These are phyloP conservation scores for Cenchrus purpureus DNA, from an alignment of 176 grass and related monocot genomes.

Conservation along the genomic window DNA sequence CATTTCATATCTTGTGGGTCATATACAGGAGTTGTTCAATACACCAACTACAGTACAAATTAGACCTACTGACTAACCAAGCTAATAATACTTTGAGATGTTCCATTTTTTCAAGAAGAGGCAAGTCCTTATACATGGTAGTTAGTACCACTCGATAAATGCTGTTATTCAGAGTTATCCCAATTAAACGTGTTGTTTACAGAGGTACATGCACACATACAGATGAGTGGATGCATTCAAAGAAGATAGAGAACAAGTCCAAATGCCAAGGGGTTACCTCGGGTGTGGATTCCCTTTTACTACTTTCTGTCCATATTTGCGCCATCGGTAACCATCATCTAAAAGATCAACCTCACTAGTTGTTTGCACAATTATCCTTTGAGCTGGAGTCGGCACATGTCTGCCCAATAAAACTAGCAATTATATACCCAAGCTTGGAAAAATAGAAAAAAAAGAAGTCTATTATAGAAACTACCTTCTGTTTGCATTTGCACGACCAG, in stretches of 20 bases:
- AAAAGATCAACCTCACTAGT: slow-evolving; percentile 95
- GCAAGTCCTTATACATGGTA: not conserved
- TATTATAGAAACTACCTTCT: slow-evolving; percentile 63
- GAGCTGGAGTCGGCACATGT: slow-evolving; percentile 57
- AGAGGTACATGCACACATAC: slow-evolving; percentile 8
- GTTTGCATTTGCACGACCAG: slow-evolving; percentile 51
- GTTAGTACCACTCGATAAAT: not conserved
- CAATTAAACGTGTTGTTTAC: slow-evolving; percentile 24
- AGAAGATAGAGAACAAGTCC: slow-evolving; percentile 25
- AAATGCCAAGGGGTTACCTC: slow-evolving; percentile 55
- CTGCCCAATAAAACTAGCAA: slow-evolving; percentile 48
- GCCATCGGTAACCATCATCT: slow-evolving; percentile 97
- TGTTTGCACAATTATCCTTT: slow-evolving; percentile 92
- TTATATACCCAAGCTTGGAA: slow-evolving; percentile 27
- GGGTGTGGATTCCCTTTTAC: slow-evolving; percentile 97
- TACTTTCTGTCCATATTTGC: slow-evolving; percentile 92
- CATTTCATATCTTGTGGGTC: not conserved
- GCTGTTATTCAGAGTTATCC: slow-evolving; percentile 19
- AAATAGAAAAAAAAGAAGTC: not conserved
- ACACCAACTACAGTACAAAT: not conserved
- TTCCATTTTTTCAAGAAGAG: slow-evolving; percentile 7
- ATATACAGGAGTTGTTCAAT: not conserved
- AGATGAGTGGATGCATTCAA: not conserved
- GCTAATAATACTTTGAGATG: not conserved
- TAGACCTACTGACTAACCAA: not conserved